Percentiles rank a stretch among this genome's conserved stretches.
These are phyloP conservation scores for Aureoboletus auriporus DNA, from an alignment of 768 basidiomycete genomes.

Conservation along the genomic window DNA sequence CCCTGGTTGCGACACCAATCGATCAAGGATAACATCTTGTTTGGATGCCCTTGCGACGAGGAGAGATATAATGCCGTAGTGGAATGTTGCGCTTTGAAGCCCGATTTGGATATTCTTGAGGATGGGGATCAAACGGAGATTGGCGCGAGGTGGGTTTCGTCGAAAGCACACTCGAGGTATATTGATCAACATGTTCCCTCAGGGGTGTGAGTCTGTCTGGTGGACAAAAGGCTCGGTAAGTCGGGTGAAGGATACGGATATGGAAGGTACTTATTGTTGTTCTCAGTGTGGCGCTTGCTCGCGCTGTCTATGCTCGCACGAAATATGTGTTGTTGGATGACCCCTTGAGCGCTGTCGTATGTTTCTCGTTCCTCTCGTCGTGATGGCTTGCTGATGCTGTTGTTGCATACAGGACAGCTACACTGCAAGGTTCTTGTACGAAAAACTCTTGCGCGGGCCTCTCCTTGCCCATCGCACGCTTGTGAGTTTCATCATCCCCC, in stretches of 20 bases:
- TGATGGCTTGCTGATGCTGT: background rate
- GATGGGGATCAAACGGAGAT: constrained; percentile 87
- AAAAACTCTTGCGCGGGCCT: constrained; percentile 62
- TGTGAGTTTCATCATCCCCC: constrained; percentile 28
- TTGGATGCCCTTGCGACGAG: constrained; percentile 66
- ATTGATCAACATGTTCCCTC: background rate
- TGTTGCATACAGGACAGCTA: constrained; percentile 52
- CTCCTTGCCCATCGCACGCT: constrained; percentile 68
- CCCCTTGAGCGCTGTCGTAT: constrained; percentile 76
- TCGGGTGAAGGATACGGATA: background rate
- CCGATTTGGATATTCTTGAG: constrained; percentile 81
- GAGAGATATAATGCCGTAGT: constrained; percentile 72
- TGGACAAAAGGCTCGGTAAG: constrained; percentile 76
- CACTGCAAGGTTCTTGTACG: constrained; percentile 59
- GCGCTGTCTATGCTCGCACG: constrained; percentile 73
- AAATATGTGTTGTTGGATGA: constrained; percentile 76
- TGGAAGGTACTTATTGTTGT: background rate
- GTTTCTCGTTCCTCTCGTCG: constrained; percentile 20
- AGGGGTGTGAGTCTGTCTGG: constrained; percentile 76
- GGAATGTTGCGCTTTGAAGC: constrained; percentile 78
- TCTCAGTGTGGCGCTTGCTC: constrained; percentile 72
- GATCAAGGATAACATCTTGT: constrained; percentile 78
- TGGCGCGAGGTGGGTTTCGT: constrained; percentile 50
- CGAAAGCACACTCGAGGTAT: background rate
- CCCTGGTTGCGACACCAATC: constrained; percentile 70